Base-by-base conservation (phyloP, 257 asterid genomes). In the Plantago ovata region DNA sequence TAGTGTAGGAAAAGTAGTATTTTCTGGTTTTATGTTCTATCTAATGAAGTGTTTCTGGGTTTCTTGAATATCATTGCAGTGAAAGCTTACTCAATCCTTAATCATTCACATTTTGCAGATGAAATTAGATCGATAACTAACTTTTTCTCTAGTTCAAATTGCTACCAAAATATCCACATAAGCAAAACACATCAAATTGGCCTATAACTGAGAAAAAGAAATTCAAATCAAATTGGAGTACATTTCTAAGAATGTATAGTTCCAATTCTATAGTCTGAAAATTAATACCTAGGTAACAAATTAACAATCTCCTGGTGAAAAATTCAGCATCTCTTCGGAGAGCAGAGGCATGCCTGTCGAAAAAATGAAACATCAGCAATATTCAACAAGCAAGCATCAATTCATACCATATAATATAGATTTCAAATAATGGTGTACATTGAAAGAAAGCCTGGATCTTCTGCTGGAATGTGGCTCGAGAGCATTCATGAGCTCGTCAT, bases 291-390 rank as follows among this genome's bases (percentile, higher is more conserved):
- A n/a, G n/a, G n/a, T n/a, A n/a, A n/a, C n/a, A n/a, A n/a, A n/a
- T n/a, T 28, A 28, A 28, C 36, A 28, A 28, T 28, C 6, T 2
- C 4, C 36, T 28, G 36, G 7, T 28, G 36, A 28, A 28, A 24
- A 28, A 28, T 8, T 81, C 72, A 78, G 32, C 63, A 62, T 69
- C 87, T 88, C 77, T 76, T 88, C 9, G 95, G 90, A 36, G 95
- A 85, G 64, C 96, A 85, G 75, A 83, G 76, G 65, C 90, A 85
- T 6, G 80, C 94, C 95, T 88, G 87, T 84, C 7, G 36, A 8
- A 75, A 45, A 55, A 21, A 32, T 6, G 32, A 3, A 3, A 42
- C 28, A 12, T 24, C 40, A 43, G 16, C 20, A n/a, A 28, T n/a
- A n/a, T 1, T 11, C 24, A 15, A 52, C 32, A 15, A 42, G 12